phyloP scores from a whole-genome alignment of 352 stramenopile genomes.

The Phytopythium oedochilum region DNA sequence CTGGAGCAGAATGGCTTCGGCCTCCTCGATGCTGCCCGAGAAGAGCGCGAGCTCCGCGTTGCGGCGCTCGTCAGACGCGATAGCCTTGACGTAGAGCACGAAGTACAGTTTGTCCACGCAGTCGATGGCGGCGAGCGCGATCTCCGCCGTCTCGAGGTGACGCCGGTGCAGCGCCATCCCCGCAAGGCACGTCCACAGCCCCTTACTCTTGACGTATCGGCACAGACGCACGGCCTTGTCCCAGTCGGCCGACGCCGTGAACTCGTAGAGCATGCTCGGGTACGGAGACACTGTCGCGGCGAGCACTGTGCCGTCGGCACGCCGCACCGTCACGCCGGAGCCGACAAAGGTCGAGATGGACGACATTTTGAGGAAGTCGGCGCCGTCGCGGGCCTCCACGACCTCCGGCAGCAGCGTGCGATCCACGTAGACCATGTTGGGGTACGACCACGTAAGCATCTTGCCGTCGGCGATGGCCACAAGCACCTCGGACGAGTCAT shows the following conservation, averaged over 20 bases:
- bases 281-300: constrained; percentile 78
- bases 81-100: constrained; percentile 84
- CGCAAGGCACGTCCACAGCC: constrained; percentile 88
- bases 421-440: constrained; percentile 90
- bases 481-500: constrained; percentile 85
- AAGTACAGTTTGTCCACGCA: constrained; percentile 94
- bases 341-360: constrained; percentile 87
- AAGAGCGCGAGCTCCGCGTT: constrained; percentile 89
- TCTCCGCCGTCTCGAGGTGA: constrained; percentile 90
- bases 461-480: constrained; percentile 87
- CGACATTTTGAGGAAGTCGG: constrained; percentile 83
- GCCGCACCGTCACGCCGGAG: constrained; percentile 77
- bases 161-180: constrained; percentile 86
- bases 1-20: constrained; percentile 91
- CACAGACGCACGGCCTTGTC: constrained; percentile 91
- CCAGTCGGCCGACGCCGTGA: constrained; percentile 77
- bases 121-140: constrained; percentile 88
- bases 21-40: constrained; percentile 83
- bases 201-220: constrained; percentile 87
- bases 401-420: constrained; percentile 84
- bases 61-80: constrained; percentile 77
- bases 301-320: constrained; percentile 84
- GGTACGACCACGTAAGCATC: constrained; percentile 89
- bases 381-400: constrained; percentile 66
- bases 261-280: constrained; percentile 84